A percentile compares a stretch with the other conserved stretches of the same genome.
Conservation (phyloP, 2,329 filamentous ascomycete species). For the Alternaria atra region DNA sequence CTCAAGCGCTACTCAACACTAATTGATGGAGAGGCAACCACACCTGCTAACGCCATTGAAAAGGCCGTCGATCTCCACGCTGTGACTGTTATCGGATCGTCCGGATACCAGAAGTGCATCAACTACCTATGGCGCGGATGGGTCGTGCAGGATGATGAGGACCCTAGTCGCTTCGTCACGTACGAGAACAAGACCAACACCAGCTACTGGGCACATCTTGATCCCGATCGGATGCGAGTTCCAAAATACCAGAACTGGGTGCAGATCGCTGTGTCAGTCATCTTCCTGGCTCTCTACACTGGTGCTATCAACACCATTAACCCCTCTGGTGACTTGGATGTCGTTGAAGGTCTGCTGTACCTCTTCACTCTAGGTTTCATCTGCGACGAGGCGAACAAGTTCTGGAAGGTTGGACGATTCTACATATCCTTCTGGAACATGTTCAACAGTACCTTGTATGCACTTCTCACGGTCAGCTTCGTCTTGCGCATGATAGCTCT, state of each 20-base stretch:
- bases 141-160: conserved; percentile 94
- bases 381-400: conserved; percentile 84
- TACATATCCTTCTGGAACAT: conserved; percentile 98
- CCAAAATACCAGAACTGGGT: conserved; percentile 92
- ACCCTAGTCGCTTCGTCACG: conserved; percentile 87
- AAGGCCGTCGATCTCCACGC: conserved; percentile 93
- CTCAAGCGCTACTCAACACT: conserved; percentile 89
- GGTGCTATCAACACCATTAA: conserved; percentile 95
- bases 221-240: conserved; percentile 92
- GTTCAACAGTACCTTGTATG: conserved; percentile 87
- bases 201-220: conserved; percentile 81
- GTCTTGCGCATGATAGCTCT: conserved; percentile 81
- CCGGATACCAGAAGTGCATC: conserved; percentile 96
- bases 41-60: conserved; percentile 87
- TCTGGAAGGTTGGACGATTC: conserved; percentile 91
- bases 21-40: conserved; percentile 73
- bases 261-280: conserved; percentile 82
- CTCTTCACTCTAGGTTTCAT: conserved; percentile 91
- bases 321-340: conserved; percentile 79
- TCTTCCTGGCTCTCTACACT: conserved; percentile 88
- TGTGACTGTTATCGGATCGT: conserved; percentile 85
- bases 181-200: conserved; percentile 84
- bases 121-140: conserved; percentile 93
- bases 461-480: conserved; percentile 79
- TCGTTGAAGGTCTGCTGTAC: conserved; percentile 85